Percentiles rank a stretch among this genome's conserved stretches.
These are phyloP conservation scores for Phytophthora cajani DNA, from an alignment of 352 stramenopile species.

Conservation along the genomic window DNA sequence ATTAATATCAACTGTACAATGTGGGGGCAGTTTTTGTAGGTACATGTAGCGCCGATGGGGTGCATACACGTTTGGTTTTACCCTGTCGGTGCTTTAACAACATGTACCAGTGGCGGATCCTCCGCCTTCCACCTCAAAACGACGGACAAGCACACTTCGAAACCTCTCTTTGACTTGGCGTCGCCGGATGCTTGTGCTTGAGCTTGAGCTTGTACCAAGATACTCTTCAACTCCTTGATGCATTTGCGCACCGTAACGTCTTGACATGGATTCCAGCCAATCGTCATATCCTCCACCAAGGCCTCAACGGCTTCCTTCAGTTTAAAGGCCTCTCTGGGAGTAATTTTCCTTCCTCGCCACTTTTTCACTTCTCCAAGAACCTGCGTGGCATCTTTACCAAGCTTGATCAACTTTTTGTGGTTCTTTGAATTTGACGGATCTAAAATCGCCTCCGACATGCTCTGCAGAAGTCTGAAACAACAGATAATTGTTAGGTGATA, in stretches of 20 bases:
- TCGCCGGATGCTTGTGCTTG: neutral
- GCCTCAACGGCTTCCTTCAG: neutral
- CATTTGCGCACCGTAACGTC: neutral
- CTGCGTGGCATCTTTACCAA: neutral
- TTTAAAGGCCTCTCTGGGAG: neutral
- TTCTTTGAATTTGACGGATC: too few species aligned
- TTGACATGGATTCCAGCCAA: neutral
- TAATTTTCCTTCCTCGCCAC: neutral
- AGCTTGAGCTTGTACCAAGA: neutral
- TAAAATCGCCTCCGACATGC: neutral
- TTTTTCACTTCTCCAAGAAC: neutral
- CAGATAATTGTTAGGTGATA: neutral
- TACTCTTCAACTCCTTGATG: neutral
- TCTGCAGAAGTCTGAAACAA: neutral
- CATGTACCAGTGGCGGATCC: neutral
- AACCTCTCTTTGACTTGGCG: neutral
- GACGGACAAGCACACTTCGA: neutral
- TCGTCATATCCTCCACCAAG: neutral
- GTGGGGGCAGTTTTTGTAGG: too few species aligned
- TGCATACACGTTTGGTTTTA: neutral
- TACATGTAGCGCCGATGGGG: too few species aligned
- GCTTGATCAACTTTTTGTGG: neutral
- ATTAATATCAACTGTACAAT: too few species aligned
- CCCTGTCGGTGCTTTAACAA: neutral
- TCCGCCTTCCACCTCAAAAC: neutral